A percentile compares a stretch with the other conserved stretches of the same genome.
Conservation (phyloP, 2,329 filamentous ascomycete species). For the Fusarium sp. region DNA sequence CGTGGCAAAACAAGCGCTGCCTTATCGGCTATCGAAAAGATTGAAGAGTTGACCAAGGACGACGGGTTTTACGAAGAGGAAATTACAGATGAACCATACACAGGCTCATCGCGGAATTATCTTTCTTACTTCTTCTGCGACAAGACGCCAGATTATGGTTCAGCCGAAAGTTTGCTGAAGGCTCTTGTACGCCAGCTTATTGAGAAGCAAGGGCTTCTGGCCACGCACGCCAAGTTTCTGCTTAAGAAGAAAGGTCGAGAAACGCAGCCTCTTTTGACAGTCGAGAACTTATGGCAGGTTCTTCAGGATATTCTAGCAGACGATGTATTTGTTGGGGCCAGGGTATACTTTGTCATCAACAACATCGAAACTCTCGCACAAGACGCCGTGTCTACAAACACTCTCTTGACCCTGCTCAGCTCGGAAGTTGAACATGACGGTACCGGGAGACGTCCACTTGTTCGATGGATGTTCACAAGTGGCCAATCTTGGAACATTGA, state of each 20-base stretch:
- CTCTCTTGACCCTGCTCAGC: slow-evolving; percentile 10
- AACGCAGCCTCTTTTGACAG: slow-evolving; percentile 14
- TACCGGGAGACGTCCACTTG: slow-evolving; percentile 2
- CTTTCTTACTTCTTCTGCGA: slow-evolving; percentile 58
- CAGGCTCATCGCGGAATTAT: slow-evolving; percentile 38
- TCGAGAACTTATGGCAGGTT: slow-evolving; percentile 52
- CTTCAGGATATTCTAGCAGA: slow-evolving; percentile 57
- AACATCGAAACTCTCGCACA: slow-evolving; percentile 55
- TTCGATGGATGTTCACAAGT: slow-evolving; percentile 57
- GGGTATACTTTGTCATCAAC: slow-evolving; percentile 56
- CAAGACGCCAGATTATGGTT: slow-evolving; percentile 51
- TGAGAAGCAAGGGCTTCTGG: slow-evolving; percentile 48
- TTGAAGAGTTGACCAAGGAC: slow-evolving; percentile 47
- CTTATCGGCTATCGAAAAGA: slow-evolving; percentile 52
- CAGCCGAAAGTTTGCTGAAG: slow-evolving; percentile 56
- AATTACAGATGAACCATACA: slow-evolving; percentile 8
- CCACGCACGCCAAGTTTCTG: slow-evolving; percentile 52
- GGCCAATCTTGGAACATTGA: slow-evolving; percentile 35
- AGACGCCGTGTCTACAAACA: slow-evolving; percentile 40
- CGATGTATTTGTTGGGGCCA: slow-evolving; percentile 15
- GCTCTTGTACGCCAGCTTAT: slow-evolving; percentile 55
- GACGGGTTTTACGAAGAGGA: slow-evolving; percentile 48
- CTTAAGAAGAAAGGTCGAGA: slow-evolving; percentile 43
- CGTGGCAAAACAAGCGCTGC: slow-evolving; percentile 57
- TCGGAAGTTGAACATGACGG: slow-evolving; percentile 15